These are phyloP conservation scores for Eutypella sp. DNA, from an alignment of 2,329 filamentous ascomycete species.

Conservation along the genomic window DNA sequence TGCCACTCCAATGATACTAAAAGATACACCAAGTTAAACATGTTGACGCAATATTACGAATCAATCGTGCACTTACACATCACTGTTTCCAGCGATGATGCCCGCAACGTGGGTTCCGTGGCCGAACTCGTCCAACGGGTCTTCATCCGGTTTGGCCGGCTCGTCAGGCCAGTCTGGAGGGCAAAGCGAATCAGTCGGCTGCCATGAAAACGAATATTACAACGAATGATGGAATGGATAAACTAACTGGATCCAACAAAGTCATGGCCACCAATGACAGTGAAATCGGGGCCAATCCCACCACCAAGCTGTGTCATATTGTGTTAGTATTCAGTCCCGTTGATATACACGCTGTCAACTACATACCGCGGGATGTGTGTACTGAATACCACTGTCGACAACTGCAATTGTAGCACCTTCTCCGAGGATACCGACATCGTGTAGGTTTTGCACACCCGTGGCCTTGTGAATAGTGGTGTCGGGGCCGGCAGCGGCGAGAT, in stretches of 20 bases:
- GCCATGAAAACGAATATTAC: background rate
- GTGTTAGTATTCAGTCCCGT: background rate
- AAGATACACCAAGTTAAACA: background rate
- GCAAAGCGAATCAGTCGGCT: no score
- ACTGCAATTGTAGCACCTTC: slow-evolving; percentile 17
- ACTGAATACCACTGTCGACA: slow-evolving; percentile 20
- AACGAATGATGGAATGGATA: background rate
- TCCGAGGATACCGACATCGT: slow-evolving; percentile 17
- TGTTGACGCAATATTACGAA: background rate
- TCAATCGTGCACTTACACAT: slow-evolving; percentile 8
- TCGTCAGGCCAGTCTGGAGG: slow-evolving; percentile 13
- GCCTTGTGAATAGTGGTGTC: slow-evolving; percentile 18
- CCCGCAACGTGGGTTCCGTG: slow-evolving; percentile 20
- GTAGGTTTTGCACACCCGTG: slow-evolving; percentile 18
- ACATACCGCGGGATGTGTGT: slow-evolving; percentile 17
- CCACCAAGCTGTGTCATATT: slow-evolving; percentile 12
- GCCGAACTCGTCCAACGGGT: slow-evolving; percentile 15
- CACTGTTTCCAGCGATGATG: slow-evolving; percentile 17
- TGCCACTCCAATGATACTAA: slow-evolving; percentile 19
- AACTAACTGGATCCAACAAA: slow-evolving; percentile 11
- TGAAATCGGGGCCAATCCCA: slow-evolving; percentile 17
- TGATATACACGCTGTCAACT: background rate
- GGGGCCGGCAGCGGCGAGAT: slow-evolving; percentile 4
- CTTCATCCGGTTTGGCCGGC: slow-evolving; percentile 13
- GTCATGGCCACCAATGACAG: slow-evolving; percentile 19